Conservation (phyloP, 139 green algal genomes). For the Yamagishiella unicocca region DNA sequence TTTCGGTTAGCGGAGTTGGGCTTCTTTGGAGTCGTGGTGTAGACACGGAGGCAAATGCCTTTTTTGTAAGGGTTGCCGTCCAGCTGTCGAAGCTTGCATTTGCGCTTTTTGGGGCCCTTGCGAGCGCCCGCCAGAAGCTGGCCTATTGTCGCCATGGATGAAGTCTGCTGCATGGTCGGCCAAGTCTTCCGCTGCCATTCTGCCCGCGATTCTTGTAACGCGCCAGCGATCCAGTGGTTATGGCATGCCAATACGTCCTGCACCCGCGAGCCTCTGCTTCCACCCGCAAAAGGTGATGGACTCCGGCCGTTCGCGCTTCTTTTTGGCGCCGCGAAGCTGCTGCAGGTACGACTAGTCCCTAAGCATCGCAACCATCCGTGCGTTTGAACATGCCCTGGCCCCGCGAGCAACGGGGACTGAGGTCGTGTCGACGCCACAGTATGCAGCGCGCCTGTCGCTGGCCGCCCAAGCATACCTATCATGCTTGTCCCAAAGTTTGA, state of each 20-base stretch:
- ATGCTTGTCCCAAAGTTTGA: not conserved
- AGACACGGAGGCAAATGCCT: conserved; percentile 67
- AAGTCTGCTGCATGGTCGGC: not conserved
- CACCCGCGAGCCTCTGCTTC: too few relatives aligned
- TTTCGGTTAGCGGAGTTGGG: conserved; percentile 75
- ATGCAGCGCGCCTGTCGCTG: not conserved
- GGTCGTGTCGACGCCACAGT: too few relatives aligned
- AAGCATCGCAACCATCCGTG: not conserved
- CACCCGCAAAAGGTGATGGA: not conserved
- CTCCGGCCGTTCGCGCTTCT: not conserved
- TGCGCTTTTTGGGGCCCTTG: not conserved
- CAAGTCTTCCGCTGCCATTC: not conserved
- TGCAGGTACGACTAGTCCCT: not conserved
- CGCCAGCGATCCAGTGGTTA: too few relatives aligned
- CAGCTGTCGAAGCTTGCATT: conserved; percentile 32
- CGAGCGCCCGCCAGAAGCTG: conserved; percentile 12
- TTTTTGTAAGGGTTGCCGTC: conserved; percentile 55
- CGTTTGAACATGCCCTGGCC: too few relatives aligned
- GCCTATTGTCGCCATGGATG: conserved; percentile 26
- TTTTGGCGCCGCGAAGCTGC: not conserved
- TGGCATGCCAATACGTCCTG: too few relatives aligned
- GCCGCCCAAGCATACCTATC: not conserved
- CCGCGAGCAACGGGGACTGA: too few relatives aligned
- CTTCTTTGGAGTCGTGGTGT: conserved; percentile 73
- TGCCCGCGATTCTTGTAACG: not conserved